Conservation (phyloP, 2,329 filamentous ascomycete species). For the Colletotrichum coccodes region DNA sequence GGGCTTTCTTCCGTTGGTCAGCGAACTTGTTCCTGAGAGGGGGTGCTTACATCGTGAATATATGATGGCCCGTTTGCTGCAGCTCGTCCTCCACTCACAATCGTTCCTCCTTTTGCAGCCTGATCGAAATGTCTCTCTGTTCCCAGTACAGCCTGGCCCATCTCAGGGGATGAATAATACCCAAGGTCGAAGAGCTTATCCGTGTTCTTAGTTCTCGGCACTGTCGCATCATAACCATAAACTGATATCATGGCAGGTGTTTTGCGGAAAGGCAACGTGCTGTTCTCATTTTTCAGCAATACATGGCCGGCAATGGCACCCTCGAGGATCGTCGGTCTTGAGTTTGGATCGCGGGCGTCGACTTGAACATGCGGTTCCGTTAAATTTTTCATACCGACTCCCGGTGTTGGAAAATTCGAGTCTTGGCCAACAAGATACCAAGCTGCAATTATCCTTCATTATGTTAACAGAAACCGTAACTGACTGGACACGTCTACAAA, state of each 20-base stretch:
- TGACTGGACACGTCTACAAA: not conserved
- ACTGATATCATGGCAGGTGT: constrained; percentile 66
- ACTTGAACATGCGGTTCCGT: constrained; percentile 54
- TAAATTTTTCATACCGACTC: constrained; percentile 72
- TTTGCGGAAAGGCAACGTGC: constrained; percentile 69
- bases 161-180: constrained; percentile 57
- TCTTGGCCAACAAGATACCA: constrained; percentile 69
- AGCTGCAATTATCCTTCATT: constrained; percentile 69
- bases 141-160: constrained; percentile 55
- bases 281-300: constrained; percentile 79
- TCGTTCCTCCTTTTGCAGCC: constrained; percentile 60
- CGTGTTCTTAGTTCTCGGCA: constrained; percentile 58
- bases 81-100: constrained; percentile 62
- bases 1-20: constrained; percentile 51
- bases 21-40: not conserved
- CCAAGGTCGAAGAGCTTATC: constrained; percentile 55
- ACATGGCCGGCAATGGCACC: constrained; percentile 74
- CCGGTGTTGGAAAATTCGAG: constrained; percentile 55
- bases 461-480: not conserved
- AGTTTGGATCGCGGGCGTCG: constrained; percentile 60
- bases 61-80: constrained; percentile 62
- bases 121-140: constrained; percentile 57
- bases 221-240: constrained; percentile 72
- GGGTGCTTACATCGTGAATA: constrained; percentile 53
- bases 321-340: constrained; percentile 55